A percentile compares a stretch with the other conserved stretches of the same genome.
Evolutionary conservation across 2,329 filamentous ascomycete species (phyloP).

Genomic region (Xylariaceae sp.): DNA sequence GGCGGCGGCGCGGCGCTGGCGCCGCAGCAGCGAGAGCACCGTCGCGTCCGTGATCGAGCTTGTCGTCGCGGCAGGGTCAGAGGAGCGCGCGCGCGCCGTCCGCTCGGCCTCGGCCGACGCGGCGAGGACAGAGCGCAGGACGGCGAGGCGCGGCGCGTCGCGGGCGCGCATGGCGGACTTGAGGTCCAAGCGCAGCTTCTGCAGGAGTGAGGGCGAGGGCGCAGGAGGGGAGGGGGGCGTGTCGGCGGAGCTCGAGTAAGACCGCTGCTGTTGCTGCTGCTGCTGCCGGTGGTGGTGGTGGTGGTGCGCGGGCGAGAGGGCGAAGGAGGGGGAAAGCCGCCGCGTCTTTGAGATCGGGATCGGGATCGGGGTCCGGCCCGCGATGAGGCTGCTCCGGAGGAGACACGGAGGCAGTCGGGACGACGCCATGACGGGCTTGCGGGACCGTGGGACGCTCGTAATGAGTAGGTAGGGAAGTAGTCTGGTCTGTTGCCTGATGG

Average conservation of each 20-base stretch:
- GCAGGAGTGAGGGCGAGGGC: slow-evolving; percentile 37
- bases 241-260: slow-evolving; percentile 24
- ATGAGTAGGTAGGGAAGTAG: too few species aligned
- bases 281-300: background rate
- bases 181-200: slow-evolving; percentile 51
- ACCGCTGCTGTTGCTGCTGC: slow-evolving; percentile 10
- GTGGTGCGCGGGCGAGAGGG: too few species aligned
- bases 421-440: too few species aligned
- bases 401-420: too few species aligned
- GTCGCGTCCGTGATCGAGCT: slow-evolving; percentile 67
- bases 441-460: too few species aligned
- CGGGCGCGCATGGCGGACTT: slow-evolving; percentile 61
- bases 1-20: slow-evolving; percentile 48
- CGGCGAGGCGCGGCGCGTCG: slow-evolving; percentile 56
- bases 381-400: too few species aligned
- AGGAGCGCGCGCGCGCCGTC: slow-evolving; percentile 56
- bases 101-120: slow-evolving; percentile 70
- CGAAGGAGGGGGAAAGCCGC: too few species aligned
- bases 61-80: too few species aligned
- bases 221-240: slow-evolving; percentile 9
- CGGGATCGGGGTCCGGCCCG: too few species aligned
- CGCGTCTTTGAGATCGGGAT: too few species aligned
- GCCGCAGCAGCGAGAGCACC: slow-evolving; percentile 60
- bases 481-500: too few species aligned
- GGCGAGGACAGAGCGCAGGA: slow-evolving; percentile 61